Evolutionary conservation across 139 green algal species (phyloP).

Genomic region (Axilococcus clingmanii): DNA sequence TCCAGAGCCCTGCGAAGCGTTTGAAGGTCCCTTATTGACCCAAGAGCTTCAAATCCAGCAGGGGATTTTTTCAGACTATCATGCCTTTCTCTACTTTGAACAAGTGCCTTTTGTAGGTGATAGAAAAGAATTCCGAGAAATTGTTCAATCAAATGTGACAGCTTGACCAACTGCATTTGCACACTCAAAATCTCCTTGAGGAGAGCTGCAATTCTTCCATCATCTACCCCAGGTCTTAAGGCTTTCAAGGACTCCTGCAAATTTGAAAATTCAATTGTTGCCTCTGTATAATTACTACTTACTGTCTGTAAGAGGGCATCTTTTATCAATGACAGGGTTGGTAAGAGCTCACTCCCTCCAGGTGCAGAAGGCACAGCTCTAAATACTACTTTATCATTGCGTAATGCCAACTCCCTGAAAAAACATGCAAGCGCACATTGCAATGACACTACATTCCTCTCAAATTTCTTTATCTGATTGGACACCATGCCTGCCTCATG

Average conservation of each 20-base stretch:
- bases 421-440: no score
- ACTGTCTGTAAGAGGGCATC: conserved; percentile 32
- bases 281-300: conserved; percentile 10
- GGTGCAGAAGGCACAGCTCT: no score
- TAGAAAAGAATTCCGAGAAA: conserved; percentile 16
- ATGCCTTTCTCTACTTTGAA: not conserved
- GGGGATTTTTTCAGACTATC: not conserved
- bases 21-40: conserved; percentile 13
- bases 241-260: conserved; percentile 5
- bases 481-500: conserved; percentile 1
- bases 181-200: not conserved
- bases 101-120: conserved; percentile 4
- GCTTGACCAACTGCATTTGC: conserved; percentile 1
- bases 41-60: not conserved
- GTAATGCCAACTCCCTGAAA: no score
- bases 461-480: no score
- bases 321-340: conserved; percentile 42
- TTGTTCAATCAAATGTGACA: conserved; percentile 14
- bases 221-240: not conserved
- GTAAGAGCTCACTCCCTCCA: no score
- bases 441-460: no score
- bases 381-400: no score
- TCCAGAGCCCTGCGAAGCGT: conserved; percentile 20
- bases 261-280: not conserved
- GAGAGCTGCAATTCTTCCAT: not conserved